phyloP scores from a whole-genome alignment of 139 green algal genomes.

The Parachlorella kessleri region DNA sequence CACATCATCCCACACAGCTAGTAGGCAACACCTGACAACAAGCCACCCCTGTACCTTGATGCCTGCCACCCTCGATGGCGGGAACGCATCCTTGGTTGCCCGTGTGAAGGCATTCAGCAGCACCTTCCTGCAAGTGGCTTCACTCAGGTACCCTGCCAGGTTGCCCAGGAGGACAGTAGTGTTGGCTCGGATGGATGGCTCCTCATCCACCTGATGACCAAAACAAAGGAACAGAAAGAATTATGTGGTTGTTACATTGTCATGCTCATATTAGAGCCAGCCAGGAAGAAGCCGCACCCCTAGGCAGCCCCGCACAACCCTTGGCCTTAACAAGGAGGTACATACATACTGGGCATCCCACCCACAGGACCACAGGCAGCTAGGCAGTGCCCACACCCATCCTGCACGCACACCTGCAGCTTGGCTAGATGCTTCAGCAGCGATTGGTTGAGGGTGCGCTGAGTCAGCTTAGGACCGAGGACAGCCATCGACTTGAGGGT shows the following conservation, averaged over 20 bases:
- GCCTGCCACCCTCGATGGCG: conserved; percentile 74
- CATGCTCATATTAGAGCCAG: too few species aligned
- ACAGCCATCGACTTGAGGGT: conserved; percentile 93
- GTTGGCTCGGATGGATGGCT: conserved; percentile 97
- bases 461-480: conserved; percentile 90
- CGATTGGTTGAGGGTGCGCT: conserved; percentile 81
- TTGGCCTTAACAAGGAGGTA: too few species aligned
- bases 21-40: too few species aligned
- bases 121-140: conserved; percentile 80
- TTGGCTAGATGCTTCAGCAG: conserved; percentile 97
- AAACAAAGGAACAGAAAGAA: not conserved
- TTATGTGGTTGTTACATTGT: too few species aligned
- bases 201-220: conserved; percentile 86
- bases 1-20: too few species aligned
- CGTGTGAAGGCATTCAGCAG: conserved; percentile 96
- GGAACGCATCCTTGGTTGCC: conserved; percentile 89
- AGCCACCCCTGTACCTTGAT: conserved; percentile 52
- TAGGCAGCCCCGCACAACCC: too few species aligned
- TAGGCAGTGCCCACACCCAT: too few species aligned
- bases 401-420: conserved; percentile 94
- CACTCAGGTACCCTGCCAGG: conserved; percentile 83
- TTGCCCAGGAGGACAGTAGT: conserved; percentile 98
- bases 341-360: too few species aligned
- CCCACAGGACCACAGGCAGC: too few species aligned
- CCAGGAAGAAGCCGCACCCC: too few species aligned